phyloP scores from a whole-genome alignment of 441 rosid species.

The Aleurites moluccanus region DNA sequence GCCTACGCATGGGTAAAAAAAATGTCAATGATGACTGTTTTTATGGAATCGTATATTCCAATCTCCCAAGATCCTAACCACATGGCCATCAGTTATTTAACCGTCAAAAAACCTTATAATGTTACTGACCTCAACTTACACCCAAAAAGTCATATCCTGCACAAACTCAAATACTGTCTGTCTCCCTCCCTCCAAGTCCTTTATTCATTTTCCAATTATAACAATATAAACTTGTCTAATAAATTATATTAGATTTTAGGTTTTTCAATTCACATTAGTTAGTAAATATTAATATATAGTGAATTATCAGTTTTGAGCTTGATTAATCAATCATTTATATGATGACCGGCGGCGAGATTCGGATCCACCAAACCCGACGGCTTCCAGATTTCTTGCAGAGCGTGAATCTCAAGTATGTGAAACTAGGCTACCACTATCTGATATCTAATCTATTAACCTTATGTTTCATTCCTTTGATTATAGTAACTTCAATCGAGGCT shows the following conservation, averaged over 20 bases:
- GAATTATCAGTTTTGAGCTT: not conserved
- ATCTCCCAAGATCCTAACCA: not conserved
- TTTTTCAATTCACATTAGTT: not conserved
- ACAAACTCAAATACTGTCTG: not conserved
- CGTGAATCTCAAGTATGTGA: constrained; percentile 78
- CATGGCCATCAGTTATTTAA: constrained; percentile 20
- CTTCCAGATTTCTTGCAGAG: constrained; percentile 76
- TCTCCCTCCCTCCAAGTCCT: constrained; percentile 4
- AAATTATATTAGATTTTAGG: too few species aligned
- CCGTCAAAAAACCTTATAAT: constrained; percentile 1
- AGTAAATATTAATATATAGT: not conserved
- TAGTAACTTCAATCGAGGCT: constrained; percentile 42
- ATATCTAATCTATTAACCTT: constrained; percentile 57
- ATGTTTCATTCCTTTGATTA: constrained; percentile 54
- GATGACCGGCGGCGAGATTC: constrained; percentile 44
- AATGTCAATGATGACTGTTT: too few species aligned
- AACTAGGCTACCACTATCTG: constrained; percentile 66
- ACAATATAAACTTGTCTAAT: too few species aligned
- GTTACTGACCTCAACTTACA: not conserved
- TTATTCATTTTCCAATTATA: constrained; percentile 23
- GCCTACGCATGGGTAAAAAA: too few species aligned
- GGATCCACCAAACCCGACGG: constrained; percentile 49
- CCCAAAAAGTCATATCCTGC: not conserved
- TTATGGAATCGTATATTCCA: not conserved
- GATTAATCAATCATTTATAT: constrained; percentile 19